These are phyloP conservation scores for Phaffia australis DNA, from an alignment of 768 basidiomycete genomes.

Conservation along the genomic window DNA sequence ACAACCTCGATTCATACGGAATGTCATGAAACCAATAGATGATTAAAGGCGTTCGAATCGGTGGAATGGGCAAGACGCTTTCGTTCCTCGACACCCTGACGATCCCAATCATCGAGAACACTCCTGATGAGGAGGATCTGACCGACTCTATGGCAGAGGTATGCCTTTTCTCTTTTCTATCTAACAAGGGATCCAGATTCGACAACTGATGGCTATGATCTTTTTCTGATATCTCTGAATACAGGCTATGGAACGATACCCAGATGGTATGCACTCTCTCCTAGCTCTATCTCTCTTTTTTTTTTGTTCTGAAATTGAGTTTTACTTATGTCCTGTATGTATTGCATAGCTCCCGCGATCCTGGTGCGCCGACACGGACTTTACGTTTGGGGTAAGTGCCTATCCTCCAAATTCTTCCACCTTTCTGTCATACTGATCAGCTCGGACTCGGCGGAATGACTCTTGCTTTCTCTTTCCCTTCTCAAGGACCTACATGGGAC, in stretches of 20 bases:
- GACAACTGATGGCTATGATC: neutral
- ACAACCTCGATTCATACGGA: neutral
- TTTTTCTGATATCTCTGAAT: neutral
- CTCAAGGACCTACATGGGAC: conserved; percentile 47
- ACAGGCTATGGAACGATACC: conserved; percentile 65
- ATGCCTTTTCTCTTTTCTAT: neutral
- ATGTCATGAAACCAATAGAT: conserved; percentile 44
- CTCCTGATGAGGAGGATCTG: conserved; percentile 78
- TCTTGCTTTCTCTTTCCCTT: conserved; percentile 12
- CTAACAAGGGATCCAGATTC: neutral
- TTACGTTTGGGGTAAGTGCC: conserved; percentile 66
- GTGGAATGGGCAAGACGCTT: conserved; percentile 61
- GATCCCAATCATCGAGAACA: conserved; percentile 83
- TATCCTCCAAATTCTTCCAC: neutral
- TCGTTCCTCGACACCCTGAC: conserved; percentile 76
- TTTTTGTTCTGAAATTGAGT: too few relatives aligned
- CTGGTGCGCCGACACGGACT: conserved; percentile 70
- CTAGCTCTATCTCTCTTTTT: too few relatives aligned
- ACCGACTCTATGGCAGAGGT: conserved; percentile 72
- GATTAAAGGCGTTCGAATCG: conserved; percentile 78
- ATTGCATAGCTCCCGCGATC: conserved; percentile 50
- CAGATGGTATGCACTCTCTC: conserved; percentile 39
- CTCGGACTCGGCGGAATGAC: neutral
- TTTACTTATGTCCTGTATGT: too few relatives aligned
- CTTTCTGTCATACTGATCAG: neutral